These are phyloP conservation scores for Nitzschia putrida DNA, from an alignment of 108 stramenopile genomes.

Conservation along the genomic window DNA sequence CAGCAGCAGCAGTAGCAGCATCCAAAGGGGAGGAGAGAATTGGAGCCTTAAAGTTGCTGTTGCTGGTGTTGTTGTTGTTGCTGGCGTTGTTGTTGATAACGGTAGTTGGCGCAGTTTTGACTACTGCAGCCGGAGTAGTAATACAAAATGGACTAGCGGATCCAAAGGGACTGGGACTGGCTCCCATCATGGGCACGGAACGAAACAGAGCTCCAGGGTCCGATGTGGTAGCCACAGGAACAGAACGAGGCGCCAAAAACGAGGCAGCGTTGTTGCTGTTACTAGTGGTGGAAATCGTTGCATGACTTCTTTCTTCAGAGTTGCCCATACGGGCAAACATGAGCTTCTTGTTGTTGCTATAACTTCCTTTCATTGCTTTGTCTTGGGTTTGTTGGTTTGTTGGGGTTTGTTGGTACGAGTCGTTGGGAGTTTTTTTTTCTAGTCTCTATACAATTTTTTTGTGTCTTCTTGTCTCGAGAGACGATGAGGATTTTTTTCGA, in stretches of 20 bases:
- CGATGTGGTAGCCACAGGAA: neutral
- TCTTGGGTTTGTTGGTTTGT: too few species aligned
- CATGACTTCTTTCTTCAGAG: too few species aligned
- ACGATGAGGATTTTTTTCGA: too few species aligned
- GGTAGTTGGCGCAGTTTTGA: neutral
- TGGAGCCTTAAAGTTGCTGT: too few species aligned
- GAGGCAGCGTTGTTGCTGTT: neutral
- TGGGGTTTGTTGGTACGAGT: too few species aligned
- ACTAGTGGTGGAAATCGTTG: neutral
- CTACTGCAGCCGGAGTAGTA: neutral
- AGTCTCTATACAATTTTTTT: too few species aligned
- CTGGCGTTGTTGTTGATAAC: too few species aligned
- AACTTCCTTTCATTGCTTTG: too few species aligned
- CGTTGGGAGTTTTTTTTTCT: too few species aligned
- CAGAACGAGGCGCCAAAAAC: neutral
- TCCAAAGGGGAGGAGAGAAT: neutral
- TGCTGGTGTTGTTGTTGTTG: too few species aligned
- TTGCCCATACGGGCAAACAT: slow-evolving; percentile 8
- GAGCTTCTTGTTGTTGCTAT: slow-evolving; percentile 10
- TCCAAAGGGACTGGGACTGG: neutral
- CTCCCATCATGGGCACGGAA: slow-evolving; percentile 14
- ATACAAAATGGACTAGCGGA: neutral
- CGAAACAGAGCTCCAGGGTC: slow-evolving; percentile 16
- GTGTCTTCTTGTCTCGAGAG: too few species aligned
- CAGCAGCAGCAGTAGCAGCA: neutral